Evolutionary conservation across 2,329 filamentous ascomycete genomes (phyloP).

Genomic region (Pseudogymnoascus sp.): DNA sequence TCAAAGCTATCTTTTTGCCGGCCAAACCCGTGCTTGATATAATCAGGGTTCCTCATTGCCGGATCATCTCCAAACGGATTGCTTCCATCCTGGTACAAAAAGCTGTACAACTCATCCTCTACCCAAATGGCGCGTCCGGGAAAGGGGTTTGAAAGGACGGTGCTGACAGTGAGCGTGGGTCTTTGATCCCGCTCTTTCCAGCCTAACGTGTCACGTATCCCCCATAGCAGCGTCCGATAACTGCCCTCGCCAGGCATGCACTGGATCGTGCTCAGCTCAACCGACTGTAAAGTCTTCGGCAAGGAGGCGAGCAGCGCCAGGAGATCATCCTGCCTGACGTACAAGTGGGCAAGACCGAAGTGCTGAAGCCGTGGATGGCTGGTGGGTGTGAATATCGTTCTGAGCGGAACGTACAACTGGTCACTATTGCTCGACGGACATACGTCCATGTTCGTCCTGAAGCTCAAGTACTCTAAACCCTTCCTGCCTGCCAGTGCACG

Average conservation of each 20-base stretch:
- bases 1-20: neutral
- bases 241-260: slow-evolving; percentile 19
- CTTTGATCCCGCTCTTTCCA: slow-evolving; percentile 15
- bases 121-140: neutral
- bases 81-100: slow-evolving; percentile 12
- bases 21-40: neutral
- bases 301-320: slow-evolving; percentile 25
- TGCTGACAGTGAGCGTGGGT: slow-evolving; percentile 2
- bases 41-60: neutral
- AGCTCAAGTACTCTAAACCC: slow-evolving; percentile 21
- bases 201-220: slow-evolving; percentile 19
- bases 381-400: slow-evolving; percentile 26
- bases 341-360: slow-evolving; percentile 27
- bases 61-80: slow-evolving; percentile 16
- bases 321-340: slow-evolving; percentile 24
- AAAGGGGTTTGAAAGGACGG: slow-evolving; percentile 12
- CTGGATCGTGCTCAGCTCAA: slow-evolving; percentile 30
- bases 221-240: slow-evolving; percentile 18
- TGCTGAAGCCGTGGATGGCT: slow-evolving; percentile 26
- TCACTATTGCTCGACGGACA: too few species aligned
- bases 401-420: slow-evolving; percentile 17
- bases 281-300: slow-evolving; percentile 24
- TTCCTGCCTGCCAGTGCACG: slow-evolving; percentile 16
- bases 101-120: slow-evolving; percentile 9
- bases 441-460: slow-evolving; percentile 14